Conservation (phyloP, 2,329 filamentous ascomycete genomes). For the Fonsecaea multimorphosa region DNA sequence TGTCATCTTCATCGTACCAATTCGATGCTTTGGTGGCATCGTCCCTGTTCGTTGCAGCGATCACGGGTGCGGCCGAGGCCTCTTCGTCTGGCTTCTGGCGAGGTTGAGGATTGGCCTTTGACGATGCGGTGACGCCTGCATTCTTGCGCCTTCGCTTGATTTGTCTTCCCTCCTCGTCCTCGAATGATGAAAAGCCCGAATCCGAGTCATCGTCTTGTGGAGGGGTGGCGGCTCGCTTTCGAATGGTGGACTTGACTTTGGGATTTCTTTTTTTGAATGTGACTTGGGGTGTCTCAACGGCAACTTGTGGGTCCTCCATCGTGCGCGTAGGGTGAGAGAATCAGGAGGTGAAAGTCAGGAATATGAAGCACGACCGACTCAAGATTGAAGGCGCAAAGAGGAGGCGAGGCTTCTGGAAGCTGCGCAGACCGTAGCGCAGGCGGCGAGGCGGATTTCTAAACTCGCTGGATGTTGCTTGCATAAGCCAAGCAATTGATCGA, state of each 20-base stretch:
- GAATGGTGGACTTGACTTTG: conserved; percentile 79
- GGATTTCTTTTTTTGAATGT: conserved; percentile 83
- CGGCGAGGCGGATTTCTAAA: not conserved
- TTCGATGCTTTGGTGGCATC: conserved; percentile 89
- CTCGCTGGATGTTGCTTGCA: conserved; percentile 9
- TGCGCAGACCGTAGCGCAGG: not conserved
- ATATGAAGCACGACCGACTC: not conserved
- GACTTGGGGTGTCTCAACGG: conserved; percentile 43
- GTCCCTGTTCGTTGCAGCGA: conserved; percentile 69
- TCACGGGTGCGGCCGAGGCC: conserved; percentile 67
- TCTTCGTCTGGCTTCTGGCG: conserved; percentile 57
- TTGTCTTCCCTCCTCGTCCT: conserved; percentile 75
- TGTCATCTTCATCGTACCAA: conserved; percentile 79
- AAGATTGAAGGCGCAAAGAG: not conserved
- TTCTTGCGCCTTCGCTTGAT: conserved; percentile 81
- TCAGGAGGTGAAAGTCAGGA: not conserved
- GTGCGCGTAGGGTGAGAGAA: not conserved
- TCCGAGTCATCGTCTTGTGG: conserved; percentile 61
- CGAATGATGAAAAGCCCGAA: conserved; percentile 72
- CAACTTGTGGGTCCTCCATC: conserved; percentile 41
- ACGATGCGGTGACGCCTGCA: conserved; percentile 70
- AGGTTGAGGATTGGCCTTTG: conserved; percentile 48
- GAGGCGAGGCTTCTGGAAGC: not conserved
- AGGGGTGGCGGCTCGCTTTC: conserved; percentile 78
- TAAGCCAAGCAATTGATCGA: conserved; percentile 8